Conservation (phyloP, 73 alveolate species). For the Paramecium sexaurelia region DNA sequence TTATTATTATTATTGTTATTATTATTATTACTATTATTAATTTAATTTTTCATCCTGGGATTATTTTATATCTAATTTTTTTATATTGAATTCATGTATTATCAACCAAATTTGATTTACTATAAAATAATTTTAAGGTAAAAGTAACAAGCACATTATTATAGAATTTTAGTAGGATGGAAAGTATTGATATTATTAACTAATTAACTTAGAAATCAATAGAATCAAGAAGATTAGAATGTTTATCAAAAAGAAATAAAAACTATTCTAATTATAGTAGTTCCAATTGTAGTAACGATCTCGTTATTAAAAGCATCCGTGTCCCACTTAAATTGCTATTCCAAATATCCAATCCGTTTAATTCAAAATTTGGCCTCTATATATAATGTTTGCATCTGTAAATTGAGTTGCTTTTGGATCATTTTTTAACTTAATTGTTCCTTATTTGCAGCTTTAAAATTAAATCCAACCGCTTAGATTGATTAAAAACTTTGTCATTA, state of each 20-base stretch:
- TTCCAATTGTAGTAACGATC: constrained; percentile 14
- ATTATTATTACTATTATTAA: not conserved
- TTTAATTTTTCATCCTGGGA: not conserved
- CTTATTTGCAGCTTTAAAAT: not conserved
- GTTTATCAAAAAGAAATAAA: not conserved
- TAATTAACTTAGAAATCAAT: not conserved
- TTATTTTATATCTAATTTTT: not conserved
- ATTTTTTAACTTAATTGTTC: constrained; percentile 27
- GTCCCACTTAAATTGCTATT: not conserved
- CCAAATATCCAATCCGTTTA: constrained; percentile 20
- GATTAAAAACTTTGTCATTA: not conserved
- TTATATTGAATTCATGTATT: not conserved
- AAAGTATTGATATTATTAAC: not conserved
- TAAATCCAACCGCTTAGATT: constrained; percentile 39
- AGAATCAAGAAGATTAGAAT: not conserved
- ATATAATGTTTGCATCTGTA: not conserved
- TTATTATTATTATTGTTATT: too few relatives aligned
- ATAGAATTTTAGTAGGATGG: not conserved
- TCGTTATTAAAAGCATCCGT: not conserved
- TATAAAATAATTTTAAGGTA: not conserved
- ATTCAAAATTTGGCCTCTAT: not conserved
- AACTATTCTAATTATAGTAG: not conserved
- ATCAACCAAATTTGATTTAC: not conserved
- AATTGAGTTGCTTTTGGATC: constrained; percentile 22
- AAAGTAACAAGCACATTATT: not conserved